Evolutionary conservation across 306 rosid genomes (phyloP).

Genomic region (Cucurbita pepo): DNA sequence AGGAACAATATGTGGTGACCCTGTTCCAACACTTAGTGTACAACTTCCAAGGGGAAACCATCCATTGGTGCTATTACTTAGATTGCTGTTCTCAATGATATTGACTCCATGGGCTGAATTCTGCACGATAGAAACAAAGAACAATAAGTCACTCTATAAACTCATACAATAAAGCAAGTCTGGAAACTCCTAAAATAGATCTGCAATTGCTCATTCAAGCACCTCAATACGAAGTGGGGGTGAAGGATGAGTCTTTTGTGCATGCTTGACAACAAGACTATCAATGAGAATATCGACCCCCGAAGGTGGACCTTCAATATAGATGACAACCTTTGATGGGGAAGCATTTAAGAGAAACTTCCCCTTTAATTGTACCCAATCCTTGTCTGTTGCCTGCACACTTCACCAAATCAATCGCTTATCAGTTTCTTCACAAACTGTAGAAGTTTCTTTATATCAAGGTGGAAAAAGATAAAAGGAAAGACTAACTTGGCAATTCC

Average conservation of each 20-base stretch:
- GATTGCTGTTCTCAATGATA: conserved; percentile 62
- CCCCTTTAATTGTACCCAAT: conserved; percentile 75
- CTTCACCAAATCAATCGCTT: conserved; percentile 20
- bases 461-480: background rate
- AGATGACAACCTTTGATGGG: conserved; percentile 56
- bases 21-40: conserved; percentile 47
- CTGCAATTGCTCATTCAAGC: conserved; percentile 4
- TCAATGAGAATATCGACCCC: conserved; percentile 82
- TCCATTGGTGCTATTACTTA: conserved; percentile 48
- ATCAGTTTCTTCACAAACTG: conserved; percentile 7
- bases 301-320: conserved; percentile 82
- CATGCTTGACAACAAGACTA: conserved; percentile 62
- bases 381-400: conserved; percentile 86
- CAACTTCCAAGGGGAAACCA: conserved; percentile 90
- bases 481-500: conserved; percentile 69
- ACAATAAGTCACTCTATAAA: background rate
- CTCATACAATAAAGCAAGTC: background rate
- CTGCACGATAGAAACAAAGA: conserved; percentile 22
- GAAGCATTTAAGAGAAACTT: conserved; percentile 83
- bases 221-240: conserved; percentile 58
- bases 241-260: conserved; percentile 60
- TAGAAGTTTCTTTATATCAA: background rate
- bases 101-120: conserved; percentile 55
- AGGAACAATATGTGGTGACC: conserved; percentile 77
- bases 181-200: background rate